Evolutionary conservation across 257 asterid genomes (phyloP).

Genomic region (Ocimum tenuiflorum): DNA sequence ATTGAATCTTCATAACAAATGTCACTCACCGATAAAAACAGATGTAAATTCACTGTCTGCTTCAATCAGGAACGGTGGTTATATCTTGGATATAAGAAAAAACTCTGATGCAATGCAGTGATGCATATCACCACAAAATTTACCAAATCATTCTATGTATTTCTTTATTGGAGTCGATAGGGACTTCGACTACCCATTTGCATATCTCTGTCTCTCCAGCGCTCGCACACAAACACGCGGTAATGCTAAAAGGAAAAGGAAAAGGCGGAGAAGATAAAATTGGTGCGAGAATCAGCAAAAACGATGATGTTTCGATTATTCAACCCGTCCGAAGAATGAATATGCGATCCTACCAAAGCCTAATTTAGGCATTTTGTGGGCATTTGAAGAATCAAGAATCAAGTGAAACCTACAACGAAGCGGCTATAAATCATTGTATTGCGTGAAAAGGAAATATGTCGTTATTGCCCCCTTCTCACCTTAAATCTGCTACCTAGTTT

Average conservation of each 20-base stretch:
- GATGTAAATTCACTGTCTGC: conserved; percentile 7
- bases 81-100: background rate
- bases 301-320: conserved; percentile 9
- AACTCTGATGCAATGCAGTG: conserved; percentile 13
- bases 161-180: conserved; percentile 12
- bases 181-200: conserved; percentile 9
- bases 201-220: background rate
- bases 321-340: background rate
- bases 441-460: conserved; percentile 8
- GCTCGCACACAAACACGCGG: background rate
- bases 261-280: background rate
- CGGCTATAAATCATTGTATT: background rate
- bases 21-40: conserved; percentile 10
- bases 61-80: conserved; percentile 14
- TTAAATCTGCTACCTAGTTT: background rate
- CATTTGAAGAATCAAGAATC: conserved; percentile 12
- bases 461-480: conserved; percentile 9
- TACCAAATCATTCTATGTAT: conserved; percentile 1
- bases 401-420: background rate
- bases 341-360: conserved; percentile 24
- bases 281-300: conserved; percentile 6
- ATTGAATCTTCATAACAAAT: background rate
- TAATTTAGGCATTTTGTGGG: conserved; percentile 16
- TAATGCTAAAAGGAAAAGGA: background rate
- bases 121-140: conserved; percentile 1